A percentile compares a stretch with the other conserved stretches of the same genome.
Conservation (phyloP, 1,284 basidiomycete genomes). For the Cerioporus squamosus region DNA sequence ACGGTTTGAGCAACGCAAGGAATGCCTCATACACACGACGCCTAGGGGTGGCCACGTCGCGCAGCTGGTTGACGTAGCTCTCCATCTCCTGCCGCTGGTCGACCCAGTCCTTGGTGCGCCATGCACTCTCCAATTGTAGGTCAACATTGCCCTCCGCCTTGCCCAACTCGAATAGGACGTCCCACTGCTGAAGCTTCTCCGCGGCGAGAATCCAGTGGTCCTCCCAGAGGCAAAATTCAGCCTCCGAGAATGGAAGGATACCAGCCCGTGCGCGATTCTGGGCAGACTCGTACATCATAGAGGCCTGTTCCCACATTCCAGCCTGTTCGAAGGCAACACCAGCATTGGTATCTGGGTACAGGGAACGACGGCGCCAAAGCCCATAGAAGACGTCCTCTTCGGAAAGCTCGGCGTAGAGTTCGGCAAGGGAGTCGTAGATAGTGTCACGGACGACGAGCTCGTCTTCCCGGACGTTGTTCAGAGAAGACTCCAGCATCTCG, state of each 20-base stretch:
- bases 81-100: slow-evolving; percentile 84
- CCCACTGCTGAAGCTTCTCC: slow-evolving; percentile 99
- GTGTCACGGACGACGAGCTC: slow-evolving; percentile 84
- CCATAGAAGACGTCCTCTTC: slow-evolving; percentile 99
- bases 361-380: slow-evolving; percentile 88
- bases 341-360: slow-evolving; percentile 91
- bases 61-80: slow-evolving; percentile 81
- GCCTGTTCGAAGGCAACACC: slow-evolving; percentile 96
- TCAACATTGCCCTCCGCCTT: slow-evolving; percentile 92
- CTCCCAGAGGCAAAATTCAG: slow-evolving; percentile 98
- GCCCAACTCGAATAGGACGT: slow-evolving; percentile 92
- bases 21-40: slow-evolving; percentile 97
- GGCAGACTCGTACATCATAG: slow-evolving; percentile 89
- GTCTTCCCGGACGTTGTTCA: slow-evolving; percentile 80
- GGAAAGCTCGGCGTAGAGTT: slow-evolving; percentile 93
- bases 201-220: slow-evolving; percentile 98
- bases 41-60: slow-evolving; percentile 90
- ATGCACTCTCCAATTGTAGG: slow-evolving; percentile 92
- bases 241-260: slow-evolving; percentile 89
- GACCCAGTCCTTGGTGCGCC: slow-evolving; percentile 94
- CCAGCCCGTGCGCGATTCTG: slow-evolving; percentile 88
- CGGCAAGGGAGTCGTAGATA: slow-evolving; percentile 90
- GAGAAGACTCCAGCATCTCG: slow-evolving; percentile 85
- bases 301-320: slow-evolving; percentile 96
- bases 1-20: slow-evolving; percentile 78